Base-by-base conservation (phyloP, 805 yeast species). In the Ogataea salicorniae region DNA sequence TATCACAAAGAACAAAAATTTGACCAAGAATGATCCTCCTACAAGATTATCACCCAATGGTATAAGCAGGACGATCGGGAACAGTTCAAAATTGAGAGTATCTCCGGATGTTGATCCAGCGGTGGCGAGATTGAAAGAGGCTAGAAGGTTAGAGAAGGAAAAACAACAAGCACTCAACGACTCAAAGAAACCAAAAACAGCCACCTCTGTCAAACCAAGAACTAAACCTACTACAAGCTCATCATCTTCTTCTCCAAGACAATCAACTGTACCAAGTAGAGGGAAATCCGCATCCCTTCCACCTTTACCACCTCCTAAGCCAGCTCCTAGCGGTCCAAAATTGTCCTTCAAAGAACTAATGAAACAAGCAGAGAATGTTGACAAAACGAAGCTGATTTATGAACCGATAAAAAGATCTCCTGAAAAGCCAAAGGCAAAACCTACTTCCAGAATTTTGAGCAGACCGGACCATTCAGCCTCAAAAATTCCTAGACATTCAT, bases 81-180 rank as follows among this genome's bases (percentile, higher is more conserved):
- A 31, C 6, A 29, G n/a, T 11, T 23, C 41, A 26, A 26, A 33
- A 26, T 33, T 31, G 61, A 66, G 20, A 2, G 18, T 37, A 6
- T 11, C 40, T 13, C 17, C 33, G 31, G 47, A 49, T 8, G 70
- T 75, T 5, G 92, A 85, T 59, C 89, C 91, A 0, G 88, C 88
- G 4, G 87, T 85, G 8, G 80, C 79, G 35, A 64, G 84, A 48
- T 66, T 85, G 36, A 85, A 85, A 54, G 90, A 83, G 48, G 79
- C 82, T 2, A 69, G 92, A 59, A 69, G 79, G 50, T 64, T 71
- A 38, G 89, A 85, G 52, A 71, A 67, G 37, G 77, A 77, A 35
- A 69, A 69, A 39, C 23, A 51, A 2, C 63, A 69, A 45, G 70
- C 69, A 42, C 57, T 59, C 33, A 70, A 71, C 47, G 56, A 56